A percentile compares a stretch with the other conserved stretches of the same genome.
phyloP scores from a whole-genome alignment of 805 yeast species.

The Saccharomycopsis sp. region DNA sequence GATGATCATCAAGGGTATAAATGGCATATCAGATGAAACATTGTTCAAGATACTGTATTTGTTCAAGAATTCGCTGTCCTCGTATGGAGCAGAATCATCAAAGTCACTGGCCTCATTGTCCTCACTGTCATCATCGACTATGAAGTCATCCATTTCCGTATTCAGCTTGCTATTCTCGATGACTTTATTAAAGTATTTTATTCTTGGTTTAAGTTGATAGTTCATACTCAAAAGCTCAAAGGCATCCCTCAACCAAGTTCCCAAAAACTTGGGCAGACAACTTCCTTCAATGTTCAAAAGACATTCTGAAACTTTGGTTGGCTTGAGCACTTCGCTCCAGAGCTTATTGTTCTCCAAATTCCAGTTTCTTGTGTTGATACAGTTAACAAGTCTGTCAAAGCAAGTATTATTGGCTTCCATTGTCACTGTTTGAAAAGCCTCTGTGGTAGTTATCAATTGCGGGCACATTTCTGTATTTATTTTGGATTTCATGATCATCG shows the following conservation, averaged over 20 bases:
- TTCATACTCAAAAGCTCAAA: conserved; percentile 12
- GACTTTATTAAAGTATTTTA: conserved; percentile 8
- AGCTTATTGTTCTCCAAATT: too few species aligned
- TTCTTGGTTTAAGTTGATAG: conserved; percentile 9
- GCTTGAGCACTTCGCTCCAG: conserved; percentile 1
- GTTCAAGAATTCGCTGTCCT: conserved; percentile 21
- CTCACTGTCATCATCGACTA: conserved; percentile 2
- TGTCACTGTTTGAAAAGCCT: too few species aligned
- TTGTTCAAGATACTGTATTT: conserved; percentile 3
- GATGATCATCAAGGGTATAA: conserved; percentile 55
- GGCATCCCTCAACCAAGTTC: conserved; percentile 10
- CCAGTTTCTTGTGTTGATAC: too few species aligned
- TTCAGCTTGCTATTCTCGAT: neutral
- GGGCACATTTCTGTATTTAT: too few species aligned
- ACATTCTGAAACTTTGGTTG: neutral
- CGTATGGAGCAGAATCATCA: conserved; percentile 24
- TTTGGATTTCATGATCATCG: too few species aligned
- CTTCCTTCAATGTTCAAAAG: neutral
- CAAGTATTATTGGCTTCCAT: too few species aligned
- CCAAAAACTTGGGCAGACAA: neutral
- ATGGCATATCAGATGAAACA: conserved; percentile 23
- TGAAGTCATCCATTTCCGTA: conserved; percentile 5
- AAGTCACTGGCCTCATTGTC: conserved; percentile 22
- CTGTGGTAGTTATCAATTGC: too few species aligned
- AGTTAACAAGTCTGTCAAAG: too few species aligned